phyloP scores from a whole-genome alignment of 2,329 filamentous ascomycete genomes.

The Paecilomyces sp. region DNA sequence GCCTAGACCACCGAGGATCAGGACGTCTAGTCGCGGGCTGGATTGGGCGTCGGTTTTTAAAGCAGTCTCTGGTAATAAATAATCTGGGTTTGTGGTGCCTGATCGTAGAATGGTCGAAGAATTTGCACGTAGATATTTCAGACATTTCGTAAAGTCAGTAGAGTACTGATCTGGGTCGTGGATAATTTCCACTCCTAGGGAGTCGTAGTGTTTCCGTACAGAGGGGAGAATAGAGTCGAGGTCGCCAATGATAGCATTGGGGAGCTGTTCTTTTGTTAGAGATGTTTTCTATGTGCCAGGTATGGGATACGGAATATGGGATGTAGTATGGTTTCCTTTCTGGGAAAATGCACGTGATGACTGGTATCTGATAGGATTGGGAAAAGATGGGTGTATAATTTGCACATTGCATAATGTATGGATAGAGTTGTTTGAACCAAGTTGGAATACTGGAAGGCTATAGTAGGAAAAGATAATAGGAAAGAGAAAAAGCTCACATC shows the following conservation, averaged over 20 bases:
- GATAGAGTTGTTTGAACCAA: too few relatives aligned
- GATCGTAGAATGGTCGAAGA: conserved; percentile 15
- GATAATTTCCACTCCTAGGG: conserved; percentile 55
- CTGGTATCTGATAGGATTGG: neutral
- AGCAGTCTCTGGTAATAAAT: neutral
- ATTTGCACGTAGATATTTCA: conserved; percentile 49
- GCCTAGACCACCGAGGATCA: conserved; percentile 76
- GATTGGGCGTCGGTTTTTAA: neutral
- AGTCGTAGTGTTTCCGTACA: conserved; percentile 60
- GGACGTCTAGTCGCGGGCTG: conserved; percentile 50
- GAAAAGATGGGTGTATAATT: neutral
- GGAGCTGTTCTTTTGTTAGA: conserved; percentile 33
- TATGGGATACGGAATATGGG: neutral
- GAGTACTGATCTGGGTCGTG: conserved; percentile 73
- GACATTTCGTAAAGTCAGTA: conserved; percentile 86
- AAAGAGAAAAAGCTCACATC: conserved; percentile 19
- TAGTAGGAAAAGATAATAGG: conserved; percentile 3
- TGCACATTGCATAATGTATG: too few relatives aligned
- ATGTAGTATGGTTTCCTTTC: conserved; percentile 4
- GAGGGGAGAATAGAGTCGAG: conserved; percentile 70
- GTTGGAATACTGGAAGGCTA: neutral
- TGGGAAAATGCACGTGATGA: conserved; percentile 21
- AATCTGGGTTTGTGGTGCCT: neutral
- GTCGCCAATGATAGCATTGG: conserved; percentile 77
- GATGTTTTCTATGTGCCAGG: neutral